phyloP scores from a whole-genome alignment of 805 yeast genomes.

The Allodekkera sacchari region DNA sequence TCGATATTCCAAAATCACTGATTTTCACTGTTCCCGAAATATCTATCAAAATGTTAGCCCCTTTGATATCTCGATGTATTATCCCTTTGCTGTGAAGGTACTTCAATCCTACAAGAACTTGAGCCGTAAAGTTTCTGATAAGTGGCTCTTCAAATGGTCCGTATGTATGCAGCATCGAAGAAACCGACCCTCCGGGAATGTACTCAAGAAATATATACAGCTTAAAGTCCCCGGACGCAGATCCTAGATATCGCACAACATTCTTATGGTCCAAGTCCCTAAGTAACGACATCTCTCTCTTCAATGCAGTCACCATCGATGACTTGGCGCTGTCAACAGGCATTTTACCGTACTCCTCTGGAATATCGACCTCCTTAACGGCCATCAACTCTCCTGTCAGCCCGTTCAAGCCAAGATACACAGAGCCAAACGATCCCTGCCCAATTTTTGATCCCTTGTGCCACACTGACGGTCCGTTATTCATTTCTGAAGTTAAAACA shows the following conservation, averaged over 20 bases:
- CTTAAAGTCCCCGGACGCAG: constrained; percentile 61
- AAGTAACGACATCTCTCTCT: constrained; percentile 71
- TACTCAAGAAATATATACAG: constrained; percentile 66
- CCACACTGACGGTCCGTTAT: constrained; percentile 73
- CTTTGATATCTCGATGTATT: constrained; percentile 57
- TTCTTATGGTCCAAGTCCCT: constrained; percentile 82
- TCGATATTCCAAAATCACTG: constrained; percentile 61
- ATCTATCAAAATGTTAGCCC: constrained; percentile 54
- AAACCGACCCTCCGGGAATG: constrained; percentile 41
- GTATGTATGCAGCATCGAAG: constrained; percentile 46
- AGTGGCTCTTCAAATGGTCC: constrained; percentile 58
- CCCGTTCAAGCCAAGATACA: constrained; percentile 85
- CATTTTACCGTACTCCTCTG: too few relatives aligned
- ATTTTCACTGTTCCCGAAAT: constrained; percentile 55
- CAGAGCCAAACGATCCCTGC: constrained; percentile 91
- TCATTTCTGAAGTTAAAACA: constrained; percentile 28
- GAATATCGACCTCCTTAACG: constrained; percentile 83
- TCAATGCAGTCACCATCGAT: constrained; percentile 68
- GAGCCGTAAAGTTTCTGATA: constrained; percentile 45
- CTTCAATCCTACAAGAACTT: constrained; percentile 46
- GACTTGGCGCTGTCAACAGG: constrained; percentile 22
- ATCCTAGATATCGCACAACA: constrained; percentile 87
- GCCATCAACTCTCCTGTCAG: constrained; percentile 95
- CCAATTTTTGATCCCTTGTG: constrained; percentile 90
- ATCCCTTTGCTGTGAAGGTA: constrained; percentile 51